Conservation (phyloP, 345 rosid genomes). For the Diplotaxis tenuifolia region DNA sequence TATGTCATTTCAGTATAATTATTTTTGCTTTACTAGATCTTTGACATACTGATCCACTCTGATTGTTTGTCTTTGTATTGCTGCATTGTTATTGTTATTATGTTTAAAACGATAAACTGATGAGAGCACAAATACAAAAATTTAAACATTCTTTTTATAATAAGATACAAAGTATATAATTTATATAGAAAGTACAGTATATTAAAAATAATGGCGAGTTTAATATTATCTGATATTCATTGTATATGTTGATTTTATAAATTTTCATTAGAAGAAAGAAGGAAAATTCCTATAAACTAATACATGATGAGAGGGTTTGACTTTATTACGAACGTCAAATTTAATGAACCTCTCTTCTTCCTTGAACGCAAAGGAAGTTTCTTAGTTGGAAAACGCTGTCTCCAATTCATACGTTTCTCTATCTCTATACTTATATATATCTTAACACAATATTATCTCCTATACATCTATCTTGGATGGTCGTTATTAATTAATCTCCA, state of each 20-base stretch:
- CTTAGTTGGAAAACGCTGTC: conserved; percentile 38
- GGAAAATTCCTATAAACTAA: not conserved
- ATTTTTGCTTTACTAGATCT: too few species aligned
- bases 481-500: conserved; percentile 17
- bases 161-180: too few species aligned
- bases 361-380: conserved; percentile 75
- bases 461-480: not conserved
- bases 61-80: too few species aligned
- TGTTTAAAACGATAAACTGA: too few species aligned
- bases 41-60: too few species aligned
- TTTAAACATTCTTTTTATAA: too few species aligned
- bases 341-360: conserved; percentile 43
- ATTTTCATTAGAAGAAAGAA: not conserved
- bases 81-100: too few species aligned
- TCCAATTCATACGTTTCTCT: conserved; percentile 32
- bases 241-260: not conserved
- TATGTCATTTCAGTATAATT: too few species aligned
- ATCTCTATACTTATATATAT: conserved; percentile 14
- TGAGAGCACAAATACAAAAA: too few species aligned
- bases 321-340: conserved; percentile 32
- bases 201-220: too few species aligned
- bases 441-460: not conserved
- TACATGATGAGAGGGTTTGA: conserved; percentile 46
- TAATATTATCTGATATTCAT: too few species aligned
- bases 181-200: too few species aligned